Base-by-base conservation (phyloP, 768 basidiomycete genomes). In the Suillus discolor region DNA sequence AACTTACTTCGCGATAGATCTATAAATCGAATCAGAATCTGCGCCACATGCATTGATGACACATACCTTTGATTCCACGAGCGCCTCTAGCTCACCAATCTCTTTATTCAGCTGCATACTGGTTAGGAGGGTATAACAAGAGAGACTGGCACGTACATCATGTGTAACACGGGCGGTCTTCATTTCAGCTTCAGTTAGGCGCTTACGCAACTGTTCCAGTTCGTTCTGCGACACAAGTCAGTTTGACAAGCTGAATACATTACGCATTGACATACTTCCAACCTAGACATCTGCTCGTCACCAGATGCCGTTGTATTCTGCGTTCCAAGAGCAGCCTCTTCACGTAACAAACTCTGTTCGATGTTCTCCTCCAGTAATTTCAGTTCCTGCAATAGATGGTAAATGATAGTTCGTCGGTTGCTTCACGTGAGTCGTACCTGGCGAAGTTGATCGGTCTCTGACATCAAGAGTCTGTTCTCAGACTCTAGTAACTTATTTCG, bases 31-130 rank as follows among this genome's bases (percentile, higher is more conserved):
- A 57, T 75, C 20, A 68, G 36, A 31, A 5, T 62, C 4, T 4
- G 60, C 34, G 31, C 53, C 16, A 18, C 25, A 41, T 41, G 39
- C 9, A 59, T 18, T 6, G 4, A 41, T 16, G 11, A 59, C 16
- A 63, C 77, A 64, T 66, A 93, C 94, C 87, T 97, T 98, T 62
- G 93, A 86, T 75, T 99, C 97, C n/a, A 98, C 89, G 49, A 99
- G 82, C 45, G 90, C 85, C 77, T 99, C 97, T 23, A 98, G 84
- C 74, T 98, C 96, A 62, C 89, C 87, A 61, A 99, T 91, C 79
- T 98, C 95, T 71, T 94, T 92, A 78, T 93, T 91, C 66, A 96
- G 84, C 93, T 96, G 69, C 28, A 42, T 20, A 67, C 53, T 51
- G 61, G 65, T 57, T 53, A 31, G 54, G 13, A 38, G 31, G 36